Percentiles rank a stretch among this genome's conserved stretches.
These are phyloP conservation scores for Serendipita sp. DNA, from an alignment of 768 basidiomycete genomes.

Conservation along the genomic window DNA sequence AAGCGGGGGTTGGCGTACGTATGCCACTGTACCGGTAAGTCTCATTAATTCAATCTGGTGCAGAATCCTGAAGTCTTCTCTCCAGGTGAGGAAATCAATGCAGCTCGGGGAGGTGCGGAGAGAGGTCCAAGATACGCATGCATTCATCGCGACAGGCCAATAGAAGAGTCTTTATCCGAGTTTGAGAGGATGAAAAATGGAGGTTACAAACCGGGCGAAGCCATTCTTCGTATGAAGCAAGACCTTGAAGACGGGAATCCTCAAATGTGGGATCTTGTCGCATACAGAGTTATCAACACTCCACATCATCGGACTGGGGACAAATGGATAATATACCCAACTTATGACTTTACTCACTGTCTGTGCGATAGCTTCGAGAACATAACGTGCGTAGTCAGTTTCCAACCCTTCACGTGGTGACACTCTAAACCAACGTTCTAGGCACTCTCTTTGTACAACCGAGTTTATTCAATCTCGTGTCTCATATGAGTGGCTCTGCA, in stretches of 20 bases:
- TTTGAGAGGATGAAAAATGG: conserved; percentile 90
- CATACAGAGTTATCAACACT: conserved; percentile 81
- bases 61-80: conserved; percentile 3
- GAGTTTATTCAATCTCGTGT: conserved; percentile 93
- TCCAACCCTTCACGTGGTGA: neutral
- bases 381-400: conserved; percentile 61
- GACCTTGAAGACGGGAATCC: conserved; percentile 86
- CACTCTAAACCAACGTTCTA: conserved; percentile 19
- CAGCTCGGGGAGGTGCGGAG: conserved; percentile 70
- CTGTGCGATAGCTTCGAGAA: conserved; percentile 97
- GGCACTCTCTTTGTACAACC: conserved; percentile 91
- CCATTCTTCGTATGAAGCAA: conserved; percentile 93
- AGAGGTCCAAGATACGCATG: conserved; percentile 70
- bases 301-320: conserved; percentile 86
- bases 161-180: conserved; percentile 74
- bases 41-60: neutral
- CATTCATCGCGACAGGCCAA: conserved; percentile 67
- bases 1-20: conserved; percentile 87
- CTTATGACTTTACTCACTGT: conserved; percentile 98
- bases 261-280: conserved; percentile 98
- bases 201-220: conserved; percentile 79
- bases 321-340: conserved; percentile 96
- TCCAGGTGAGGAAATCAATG: conserved; percentile 82
- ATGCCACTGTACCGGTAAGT: conserved; percentile 87
- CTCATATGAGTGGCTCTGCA: conserved; percentile 98